These are phyloP conservation scores for Wakefieldia striispora DNA, from an alignment of 768 basidiomycete genomes.

Conservation along the genomic window DNA sequence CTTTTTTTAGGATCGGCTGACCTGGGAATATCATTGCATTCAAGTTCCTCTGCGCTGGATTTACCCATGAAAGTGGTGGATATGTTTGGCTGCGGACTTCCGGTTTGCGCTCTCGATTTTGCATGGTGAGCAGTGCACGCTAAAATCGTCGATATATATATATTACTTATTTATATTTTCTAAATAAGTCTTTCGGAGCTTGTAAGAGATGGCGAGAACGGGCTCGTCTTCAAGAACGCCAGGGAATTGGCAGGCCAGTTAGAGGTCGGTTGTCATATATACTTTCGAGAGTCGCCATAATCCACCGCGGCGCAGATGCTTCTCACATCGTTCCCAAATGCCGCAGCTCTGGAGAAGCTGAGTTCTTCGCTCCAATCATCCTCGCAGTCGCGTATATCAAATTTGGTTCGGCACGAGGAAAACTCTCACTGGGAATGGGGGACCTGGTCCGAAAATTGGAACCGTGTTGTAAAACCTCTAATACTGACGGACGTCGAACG, in stretches of 20 bases:
- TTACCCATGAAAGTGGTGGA: constrained; percentile 99
- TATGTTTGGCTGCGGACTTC: constrained; percentile 97
- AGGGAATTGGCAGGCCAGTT: constrained; percentile 69
- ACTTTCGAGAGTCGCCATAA: background rate
- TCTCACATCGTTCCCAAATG: constrained; percentile 58
- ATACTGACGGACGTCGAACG: constrained; percentile 33
- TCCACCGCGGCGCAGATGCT: constrained; percentile 42
- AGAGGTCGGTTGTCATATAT: constrained; percentile 35
- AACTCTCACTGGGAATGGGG: constrained; percentile 55
- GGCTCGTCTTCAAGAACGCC: constrained; percentile 70
- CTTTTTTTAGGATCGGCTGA: constrained; percentile 73
- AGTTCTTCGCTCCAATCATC: constrained; percentile 46
- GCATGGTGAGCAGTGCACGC: constrained; percentile 58
- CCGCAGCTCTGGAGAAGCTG: constrained; percentile 48
- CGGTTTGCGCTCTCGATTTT: constrained; percentile 89
- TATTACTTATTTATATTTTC: constrained; percentile 3
- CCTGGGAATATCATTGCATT: constrained; percentile 87
- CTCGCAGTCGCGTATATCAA: constrained; percentile 25
- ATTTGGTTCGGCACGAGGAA: constrained; percentile 16
- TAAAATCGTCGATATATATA: background rate
- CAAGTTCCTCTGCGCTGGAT: constrained; percentile 86
- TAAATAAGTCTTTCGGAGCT: constrained; percentile 73
- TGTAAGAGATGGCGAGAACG: constrained; percentile 82
- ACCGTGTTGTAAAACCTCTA: constrained; percentile 59
- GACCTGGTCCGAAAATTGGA: constrained; percentile 89